A percentile compares a stretch with the other conserved stretches of the same genome.
These are phyloP conservation scores for Davidsoniella virescens DNA, from an alignment of 2,329 filamentous ascomycete genomes.

Conservation along the genomic window DNA sequence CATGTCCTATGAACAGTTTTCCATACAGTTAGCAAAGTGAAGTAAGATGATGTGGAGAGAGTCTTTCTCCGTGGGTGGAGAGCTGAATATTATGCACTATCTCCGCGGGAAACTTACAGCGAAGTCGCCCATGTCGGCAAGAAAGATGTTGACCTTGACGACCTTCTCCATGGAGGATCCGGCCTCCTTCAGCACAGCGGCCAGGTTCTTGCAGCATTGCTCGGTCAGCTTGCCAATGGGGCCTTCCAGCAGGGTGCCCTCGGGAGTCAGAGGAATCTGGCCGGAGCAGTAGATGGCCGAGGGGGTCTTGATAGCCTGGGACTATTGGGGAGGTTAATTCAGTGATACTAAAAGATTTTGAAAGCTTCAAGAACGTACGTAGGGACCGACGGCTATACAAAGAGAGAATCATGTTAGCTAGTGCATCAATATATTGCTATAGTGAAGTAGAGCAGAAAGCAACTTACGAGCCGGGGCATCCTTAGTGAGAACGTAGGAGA, in stretches of 20 bases:
- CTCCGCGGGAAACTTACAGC: slow-evolving; percentile 27
- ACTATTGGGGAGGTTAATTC: slow-evolving; percentile 24
- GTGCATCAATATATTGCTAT: not conserved
- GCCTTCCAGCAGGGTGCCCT: slow-evolving; percentile 39
- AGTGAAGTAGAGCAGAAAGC: not conserved
- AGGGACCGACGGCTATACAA: slow-evolving; percentile 40
- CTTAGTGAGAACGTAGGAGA: slow-evolving; percentile 35
- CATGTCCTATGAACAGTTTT: slow-evolving; percentile 38
- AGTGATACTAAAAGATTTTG: not conserved
- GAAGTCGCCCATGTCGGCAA: slow-evolving; percentile 84
- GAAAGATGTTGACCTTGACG: slow-evolving; percentile 84
- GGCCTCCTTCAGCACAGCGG: slow-evolving; percentile 67
- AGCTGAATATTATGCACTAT: not conserved
- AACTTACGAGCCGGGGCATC: slow-evolving; percentile 41
- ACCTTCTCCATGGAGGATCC: slow-evolving; percentile 64
- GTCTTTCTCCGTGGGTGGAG: not conserved
- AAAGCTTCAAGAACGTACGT: slow-evolving; percentile 29
- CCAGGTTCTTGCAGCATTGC: slow-evolving; percentile 57
- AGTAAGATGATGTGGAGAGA: not conserved
- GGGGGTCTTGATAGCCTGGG: slow-evolving; percentile 50
- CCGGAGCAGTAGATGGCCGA: slow-evolving; percentile 51
- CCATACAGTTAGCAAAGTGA: no score
- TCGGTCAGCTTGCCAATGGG: slow-evolving; percentile 47
- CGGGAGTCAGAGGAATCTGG: slow-evolving; percentile 52
- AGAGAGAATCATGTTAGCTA: not conserved